Conservation (phyloP, 176 grass and related monocot genomes). For the Olyra latifolia region DNA sequence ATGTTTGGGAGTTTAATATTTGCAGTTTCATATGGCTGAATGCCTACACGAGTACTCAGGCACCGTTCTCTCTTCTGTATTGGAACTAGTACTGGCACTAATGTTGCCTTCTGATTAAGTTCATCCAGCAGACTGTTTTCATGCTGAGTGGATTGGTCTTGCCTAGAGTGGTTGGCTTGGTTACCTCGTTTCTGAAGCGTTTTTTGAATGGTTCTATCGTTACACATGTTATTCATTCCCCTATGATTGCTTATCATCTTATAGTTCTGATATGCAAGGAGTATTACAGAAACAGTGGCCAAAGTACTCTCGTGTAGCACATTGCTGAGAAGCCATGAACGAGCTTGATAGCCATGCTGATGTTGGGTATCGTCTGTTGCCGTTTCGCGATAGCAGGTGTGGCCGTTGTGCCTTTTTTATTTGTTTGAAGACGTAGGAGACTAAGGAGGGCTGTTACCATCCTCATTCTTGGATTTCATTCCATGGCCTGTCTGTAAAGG, state of each 20-base stretch:
- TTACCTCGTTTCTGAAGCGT: not conserved
- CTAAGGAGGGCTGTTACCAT: not conserved
- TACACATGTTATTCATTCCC: not conserved
- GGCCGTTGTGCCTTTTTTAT: not conserved
- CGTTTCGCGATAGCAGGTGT: not conserved
- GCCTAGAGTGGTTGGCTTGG: not conserved
- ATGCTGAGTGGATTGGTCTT: not conserved
- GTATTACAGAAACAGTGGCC: not conserved
- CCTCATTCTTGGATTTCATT: not conserved
- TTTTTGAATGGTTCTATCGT: not conserved
- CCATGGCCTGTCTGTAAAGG: not conserved
- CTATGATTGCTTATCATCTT: not conserved
- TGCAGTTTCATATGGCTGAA: conserved; percentile 12
- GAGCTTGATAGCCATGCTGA: not conserved
- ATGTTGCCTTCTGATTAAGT: conserved; percentile 21
- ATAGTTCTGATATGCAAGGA: not conserved
- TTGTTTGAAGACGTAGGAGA: not conserved
- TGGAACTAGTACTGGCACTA: not conserved
- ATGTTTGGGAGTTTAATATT: conserved; percentile 15
- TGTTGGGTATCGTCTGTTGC: not conserved
- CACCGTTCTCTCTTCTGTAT: conserved; percentile 23
- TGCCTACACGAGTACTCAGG: conserved; percentile 17
- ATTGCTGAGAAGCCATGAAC: not conserved
- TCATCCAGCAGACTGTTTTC: conserved; percentile 32
- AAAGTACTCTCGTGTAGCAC: not conserved